phyloP scores from a whole-genome alignment of 257 asterid genomes.

The Ajuga chamaepitys region DNA sequence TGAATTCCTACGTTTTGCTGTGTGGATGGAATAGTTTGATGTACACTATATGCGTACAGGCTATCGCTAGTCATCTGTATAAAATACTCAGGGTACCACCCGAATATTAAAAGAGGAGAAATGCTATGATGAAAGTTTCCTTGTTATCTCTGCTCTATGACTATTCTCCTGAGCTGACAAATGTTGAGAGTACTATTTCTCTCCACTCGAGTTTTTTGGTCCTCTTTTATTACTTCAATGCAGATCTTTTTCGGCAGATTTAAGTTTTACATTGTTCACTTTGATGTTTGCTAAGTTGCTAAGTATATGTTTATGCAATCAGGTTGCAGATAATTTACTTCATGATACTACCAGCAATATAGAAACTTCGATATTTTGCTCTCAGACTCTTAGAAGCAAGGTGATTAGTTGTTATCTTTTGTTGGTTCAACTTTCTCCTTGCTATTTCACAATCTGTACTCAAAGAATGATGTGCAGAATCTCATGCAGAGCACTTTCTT shows the following conservation, averaged over 20 bases:
- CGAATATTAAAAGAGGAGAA: neutral
- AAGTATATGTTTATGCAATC: conserved; percentile 20
- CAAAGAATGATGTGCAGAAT: conserved; percentile 4
- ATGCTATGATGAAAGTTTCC: neutral
- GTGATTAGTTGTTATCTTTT: conserved; percentile 29
- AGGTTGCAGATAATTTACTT: conserved; percentile 99
- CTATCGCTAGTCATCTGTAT: no score
- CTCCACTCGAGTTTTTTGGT: neutral
- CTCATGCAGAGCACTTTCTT: conserved; percentile 8
- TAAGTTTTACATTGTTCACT: neutral
- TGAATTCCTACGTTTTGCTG: no score
- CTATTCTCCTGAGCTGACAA: neutral
- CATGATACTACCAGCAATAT: conserved; percentile 86
- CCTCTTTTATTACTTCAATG: neutral
- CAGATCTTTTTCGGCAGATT: conserved; percentile 1
- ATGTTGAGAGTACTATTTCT: neutral
- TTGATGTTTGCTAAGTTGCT: conserved; percentile 19
- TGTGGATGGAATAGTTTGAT: no score
- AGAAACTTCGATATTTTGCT: conserved; percentile 93
- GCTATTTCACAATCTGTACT: neutral
- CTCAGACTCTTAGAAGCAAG: conserved; percentile 99
- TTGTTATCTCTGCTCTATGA: conserved; percentile 1
- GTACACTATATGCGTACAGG: no score
- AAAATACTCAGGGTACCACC: neutral
- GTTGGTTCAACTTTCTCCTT: neutral